These are phyloP conservation scores for Hypericum androsaemum DNA, from an alignment of 345 rosid species.

Conservation along the genomic window DNA sequence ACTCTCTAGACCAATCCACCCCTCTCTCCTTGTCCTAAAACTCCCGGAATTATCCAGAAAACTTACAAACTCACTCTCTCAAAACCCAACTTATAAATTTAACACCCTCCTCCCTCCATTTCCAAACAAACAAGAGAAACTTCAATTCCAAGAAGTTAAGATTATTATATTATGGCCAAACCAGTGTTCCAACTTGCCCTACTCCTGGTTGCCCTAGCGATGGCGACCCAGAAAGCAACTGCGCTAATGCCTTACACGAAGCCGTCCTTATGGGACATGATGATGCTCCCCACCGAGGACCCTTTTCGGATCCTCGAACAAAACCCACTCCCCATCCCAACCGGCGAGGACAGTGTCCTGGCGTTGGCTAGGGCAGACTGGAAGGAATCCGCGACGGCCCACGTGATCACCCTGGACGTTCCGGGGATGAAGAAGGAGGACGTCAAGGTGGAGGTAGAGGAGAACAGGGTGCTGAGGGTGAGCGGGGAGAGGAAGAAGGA, in stretches of 20 bases:
- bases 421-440: conserved; percentile 34
- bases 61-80: background rate
- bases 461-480: conserved; percentile 25
- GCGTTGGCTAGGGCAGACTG: conserved; percentile 31
- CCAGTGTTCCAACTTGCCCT: background rate
- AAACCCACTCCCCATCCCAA: conserved; percentile 23
- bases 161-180: conserved; percentile 8
- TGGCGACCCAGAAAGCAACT: background rate
- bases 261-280: conserved; percentile 17
- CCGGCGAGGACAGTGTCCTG: conserved; percentile 12
- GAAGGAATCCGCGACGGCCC: conserved; percentile 25
- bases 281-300: conserved; percentile 28
- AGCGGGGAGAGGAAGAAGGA: conserved; percentile 32
- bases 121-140: too few species aligned
- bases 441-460: conserved; percentile 32
- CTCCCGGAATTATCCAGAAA: too few species aligned
- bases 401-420: conserved; percentile 20
- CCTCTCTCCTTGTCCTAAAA: too few species aligned
- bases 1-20: too few species aligned
- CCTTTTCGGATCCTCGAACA: conserved; percentile 39
- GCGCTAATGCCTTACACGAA: conserved; percentile 19
- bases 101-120: background rate
- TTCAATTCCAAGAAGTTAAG: too few species aligned
- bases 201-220: background rate
- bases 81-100: conserved; percentile 3